These are phyloP conservation scores for Eucalyptus victrix DNA, from an alignment of 345 rosid species.

Conservation along the genomic window DNA sequence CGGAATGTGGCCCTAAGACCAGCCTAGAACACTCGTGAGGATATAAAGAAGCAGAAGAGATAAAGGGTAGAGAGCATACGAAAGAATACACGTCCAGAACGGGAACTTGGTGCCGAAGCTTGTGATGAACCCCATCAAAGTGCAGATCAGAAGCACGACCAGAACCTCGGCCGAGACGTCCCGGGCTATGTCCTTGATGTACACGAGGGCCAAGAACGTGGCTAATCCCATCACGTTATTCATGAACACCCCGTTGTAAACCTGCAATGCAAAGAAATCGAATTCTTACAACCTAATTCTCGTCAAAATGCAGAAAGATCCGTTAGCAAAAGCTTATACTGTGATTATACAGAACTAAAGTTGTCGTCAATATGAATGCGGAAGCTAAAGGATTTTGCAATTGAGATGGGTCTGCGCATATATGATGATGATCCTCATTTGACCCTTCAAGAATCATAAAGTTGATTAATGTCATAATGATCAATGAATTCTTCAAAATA, in stretches of 20 bases:
- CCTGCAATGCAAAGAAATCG: background rate
- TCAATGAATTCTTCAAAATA: background rate
- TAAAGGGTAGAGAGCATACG: slow-evolving; percentile 18
- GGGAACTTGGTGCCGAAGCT: slow-evolving; percentile 13
- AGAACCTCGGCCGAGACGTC: slow-evolving; percentile 27
- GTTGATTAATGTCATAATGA: background rate
- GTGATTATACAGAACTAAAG: background rate
- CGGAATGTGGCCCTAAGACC: slow-evolving; percentile 1
- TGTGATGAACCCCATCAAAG: slow-evolving; percentile 9
- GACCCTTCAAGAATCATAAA: background rate
- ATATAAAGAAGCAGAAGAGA: slow-evolving; percentile 20
- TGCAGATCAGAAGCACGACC: slow-evolving; percentile 19
- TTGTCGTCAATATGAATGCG: background rate
- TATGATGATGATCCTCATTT: background rate
- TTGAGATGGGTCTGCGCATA: background rate
- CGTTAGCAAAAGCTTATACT: background rate
- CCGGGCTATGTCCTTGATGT: slow-evolving; percentile 16
- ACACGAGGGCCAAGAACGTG: slow-evolving; percentile 19
- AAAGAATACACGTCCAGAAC: slow-evolving; percentile 18
- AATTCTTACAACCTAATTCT: background rate
- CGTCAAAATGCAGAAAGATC: background rate
- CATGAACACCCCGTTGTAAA: slow-evolving; percentile 35
- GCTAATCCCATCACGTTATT: slow-evolving; percentile 23
- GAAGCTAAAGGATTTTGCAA: background rate
- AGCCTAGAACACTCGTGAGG: slow-evolving; percentile 18